A percentile compares a stretch with the other conserved stretches of the same genome.
Evolutionary conservation across 345 rosid genomes (phyloP).

Genomic region (Cardamine chenopodiifolia): DNA sequence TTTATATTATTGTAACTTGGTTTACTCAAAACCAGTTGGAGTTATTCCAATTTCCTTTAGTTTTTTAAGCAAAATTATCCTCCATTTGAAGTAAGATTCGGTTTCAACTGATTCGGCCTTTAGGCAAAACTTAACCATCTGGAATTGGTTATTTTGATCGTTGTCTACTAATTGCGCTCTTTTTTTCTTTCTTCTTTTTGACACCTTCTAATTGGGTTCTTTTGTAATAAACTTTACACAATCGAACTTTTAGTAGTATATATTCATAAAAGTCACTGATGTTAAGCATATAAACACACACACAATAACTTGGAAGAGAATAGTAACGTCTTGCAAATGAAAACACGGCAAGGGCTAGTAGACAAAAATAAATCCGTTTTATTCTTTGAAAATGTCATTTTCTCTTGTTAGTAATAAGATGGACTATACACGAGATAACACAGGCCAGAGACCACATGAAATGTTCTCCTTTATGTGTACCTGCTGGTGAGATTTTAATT

Average conservation of each 20-base stretch:
- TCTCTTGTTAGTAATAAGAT: conserved; percentile 34
- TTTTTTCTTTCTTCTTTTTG: neutral
- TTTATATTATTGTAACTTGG: neutral
- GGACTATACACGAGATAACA: conserved; percentile 34
- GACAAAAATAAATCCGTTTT: conserved; percentile 37
- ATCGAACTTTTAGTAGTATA: conserved; percentile 1
- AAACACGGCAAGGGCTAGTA: conserved; percentile 19
- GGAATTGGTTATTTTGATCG: neutral
- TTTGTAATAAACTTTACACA: neutral
- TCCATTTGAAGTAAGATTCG: neutral
- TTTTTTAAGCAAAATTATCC: no score
- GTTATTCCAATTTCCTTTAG: neutral
- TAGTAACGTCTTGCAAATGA: conserved; percentile 27
- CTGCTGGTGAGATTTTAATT: conserved; percentile 26
- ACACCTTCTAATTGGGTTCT: neutral
- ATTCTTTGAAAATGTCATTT: conserved; percentile 35
- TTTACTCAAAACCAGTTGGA: neutral
- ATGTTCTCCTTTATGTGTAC: conserved; percentile 41
- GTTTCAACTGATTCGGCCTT: neutral
- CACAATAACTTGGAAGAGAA: conserved; percentile 20
- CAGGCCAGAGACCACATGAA: conserved; percentile 45
- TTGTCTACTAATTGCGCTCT: neutral
- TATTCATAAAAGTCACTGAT: neutral
- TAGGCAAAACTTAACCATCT: neutral
- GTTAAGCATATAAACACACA: conserved; percentile 12